Conservation (phyloP, 768 basidiomycete species). For the Thelephora ganbajun region DNA sequence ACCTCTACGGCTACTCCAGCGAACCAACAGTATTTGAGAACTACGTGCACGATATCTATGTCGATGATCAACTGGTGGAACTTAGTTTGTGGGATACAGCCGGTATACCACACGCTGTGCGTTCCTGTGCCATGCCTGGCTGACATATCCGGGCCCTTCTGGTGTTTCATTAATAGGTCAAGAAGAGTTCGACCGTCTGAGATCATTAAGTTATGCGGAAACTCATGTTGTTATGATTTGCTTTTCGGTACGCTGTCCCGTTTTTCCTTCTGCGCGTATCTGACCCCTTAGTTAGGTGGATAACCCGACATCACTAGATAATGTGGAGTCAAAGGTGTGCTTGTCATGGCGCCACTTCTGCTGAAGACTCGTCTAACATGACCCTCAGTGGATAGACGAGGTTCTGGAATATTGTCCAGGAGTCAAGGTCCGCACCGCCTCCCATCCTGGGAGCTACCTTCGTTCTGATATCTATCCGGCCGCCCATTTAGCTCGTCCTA, state of each 20-base stretch:
- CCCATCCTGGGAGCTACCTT: conserved; percentile 2
- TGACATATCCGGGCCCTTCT: conserved; percentile 17
- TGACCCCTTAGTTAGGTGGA: conserved; percentile 46
- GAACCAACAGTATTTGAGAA: conserved; percentile 97
- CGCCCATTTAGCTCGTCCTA: conserved; percentile 50
- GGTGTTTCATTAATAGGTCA: conserved; percentile 41
- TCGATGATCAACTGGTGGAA: conserved; percentile 82
- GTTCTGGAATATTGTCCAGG: conserved; percentile 88
- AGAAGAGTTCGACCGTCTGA: conserved; percentile 88
- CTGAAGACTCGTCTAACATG: background rate
- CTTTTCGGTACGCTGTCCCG: conserved; percentile 56
- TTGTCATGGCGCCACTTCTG: too few relatives aligned
- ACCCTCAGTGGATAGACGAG: conserved; percentile 84
- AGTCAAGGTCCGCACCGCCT: conserved; percentile 54
- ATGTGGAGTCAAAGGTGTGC: conserved; percentile 80
- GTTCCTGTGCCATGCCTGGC: conserved; percentile 2
- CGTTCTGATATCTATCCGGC: background rate
- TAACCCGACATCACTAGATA: conserved; percentile 89
- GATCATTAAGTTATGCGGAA: conserved; percentile 93
- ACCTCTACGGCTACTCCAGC: conserved; percentile 22
- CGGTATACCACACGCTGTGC: conserved; percentile 33
- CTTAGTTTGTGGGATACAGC: conserved; percentile 97
- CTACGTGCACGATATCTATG: conserved; percentile 79
- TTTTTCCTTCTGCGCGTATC: background rate
- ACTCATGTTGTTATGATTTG: conserved; percentile 95